phyloP scores from a whole-genome alignment of 352 stramenopile genomes.

The Saprolegnia diclina region DNA sequence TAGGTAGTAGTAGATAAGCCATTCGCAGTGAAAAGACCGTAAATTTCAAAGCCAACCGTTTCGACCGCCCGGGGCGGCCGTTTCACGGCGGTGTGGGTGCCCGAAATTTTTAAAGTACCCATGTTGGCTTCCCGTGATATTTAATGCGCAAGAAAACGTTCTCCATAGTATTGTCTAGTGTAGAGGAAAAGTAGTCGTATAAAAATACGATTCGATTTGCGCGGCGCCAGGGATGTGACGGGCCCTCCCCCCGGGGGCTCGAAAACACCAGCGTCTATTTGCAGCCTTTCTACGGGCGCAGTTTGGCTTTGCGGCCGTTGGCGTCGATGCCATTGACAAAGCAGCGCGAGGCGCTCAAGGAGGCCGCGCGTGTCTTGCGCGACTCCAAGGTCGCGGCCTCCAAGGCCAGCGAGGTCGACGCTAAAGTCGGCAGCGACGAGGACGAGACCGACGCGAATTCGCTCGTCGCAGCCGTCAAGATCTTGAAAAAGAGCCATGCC shows the following conservation, averaged over 20 bases:
- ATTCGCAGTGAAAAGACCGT: too few species aligned
- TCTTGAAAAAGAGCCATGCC: constrained; percentile 17
- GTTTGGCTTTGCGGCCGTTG: constrained; percentile 7
- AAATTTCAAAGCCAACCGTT: background rate
- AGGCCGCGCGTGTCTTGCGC: constrained; percentile 21
- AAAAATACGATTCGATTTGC: background rate
- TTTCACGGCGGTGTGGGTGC: background rate
- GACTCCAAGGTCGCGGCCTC: background rate
- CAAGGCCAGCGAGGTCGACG: background rate
- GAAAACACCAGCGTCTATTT: background rate
- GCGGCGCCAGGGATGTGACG: too few species aligned
- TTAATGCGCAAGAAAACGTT: too few species aligned
- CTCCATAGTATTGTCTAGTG: background rate
- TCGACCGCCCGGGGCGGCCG: background rate
- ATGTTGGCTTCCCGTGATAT: too few species aligned
- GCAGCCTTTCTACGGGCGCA: constrained; percentile 8
- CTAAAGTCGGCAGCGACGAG: background rate
- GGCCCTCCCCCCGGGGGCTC: too few species aligned
- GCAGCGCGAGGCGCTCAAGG: constrained; percentile 23
- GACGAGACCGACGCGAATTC: constrained; percentile 18
- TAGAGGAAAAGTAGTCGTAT: background rate
- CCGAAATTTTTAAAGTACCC: background rate
- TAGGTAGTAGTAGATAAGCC: too few species aligned
- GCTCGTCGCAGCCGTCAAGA: constrained; percentile 17
- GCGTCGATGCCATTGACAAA: constrained; percentile 17